These are phyloP conservation scores for Funneliformis geosporum DNA, from an alignment of 192 early-diverging fungal genomes.

Conservation along the genomic window DNA sequence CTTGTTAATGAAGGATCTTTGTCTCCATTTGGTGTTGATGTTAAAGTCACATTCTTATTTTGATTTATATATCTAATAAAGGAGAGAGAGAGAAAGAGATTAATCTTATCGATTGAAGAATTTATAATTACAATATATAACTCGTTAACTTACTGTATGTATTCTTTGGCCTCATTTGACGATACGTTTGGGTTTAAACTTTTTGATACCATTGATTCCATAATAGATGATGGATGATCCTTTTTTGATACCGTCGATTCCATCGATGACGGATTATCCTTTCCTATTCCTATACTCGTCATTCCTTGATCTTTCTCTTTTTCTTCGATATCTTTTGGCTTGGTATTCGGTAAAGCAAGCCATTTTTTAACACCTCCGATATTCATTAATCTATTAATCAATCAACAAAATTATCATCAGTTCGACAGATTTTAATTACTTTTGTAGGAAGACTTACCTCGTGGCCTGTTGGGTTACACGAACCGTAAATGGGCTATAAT, in stretches of 20 bases:
- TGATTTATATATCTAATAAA: constrained; percentile 45
- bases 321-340: constrained; percentile 38
- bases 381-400: constrained; percentile 18
- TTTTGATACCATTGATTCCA: constrained; percentile 44
- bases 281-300: constrained; percentile 48
- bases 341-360: constrained; percentile 39
- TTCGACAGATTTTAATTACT: neutral
- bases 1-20: constrained; percentile 31
- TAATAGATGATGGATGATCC: constrained; percentile 41
- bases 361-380: constrained; percentile 29
- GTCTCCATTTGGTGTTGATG: constrained; percentile 33
- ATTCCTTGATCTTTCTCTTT: constrained; percentile 45
- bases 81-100: neutral
- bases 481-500: constrained; percentile 47
- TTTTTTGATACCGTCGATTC: constrained; percentile 45
- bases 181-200: constrained; percentile 59
- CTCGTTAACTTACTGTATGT: constrained; percentile 49
- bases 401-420: neutral
- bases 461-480: constrained; percentile 20
- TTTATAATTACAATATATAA: neutral
- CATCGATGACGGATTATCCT: constrained; percentile 44
- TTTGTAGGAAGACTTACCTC: neutral
- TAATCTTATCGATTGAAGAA: neutral
- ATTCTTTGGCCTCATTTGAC: constrained; percentile 55
- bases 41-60: constrained; percentile 41